Evolutionary conservation across 495 filamentous ascomycete genomes (phyloP).

Genomic region (Hypoxylon subgilvum): DNA sequence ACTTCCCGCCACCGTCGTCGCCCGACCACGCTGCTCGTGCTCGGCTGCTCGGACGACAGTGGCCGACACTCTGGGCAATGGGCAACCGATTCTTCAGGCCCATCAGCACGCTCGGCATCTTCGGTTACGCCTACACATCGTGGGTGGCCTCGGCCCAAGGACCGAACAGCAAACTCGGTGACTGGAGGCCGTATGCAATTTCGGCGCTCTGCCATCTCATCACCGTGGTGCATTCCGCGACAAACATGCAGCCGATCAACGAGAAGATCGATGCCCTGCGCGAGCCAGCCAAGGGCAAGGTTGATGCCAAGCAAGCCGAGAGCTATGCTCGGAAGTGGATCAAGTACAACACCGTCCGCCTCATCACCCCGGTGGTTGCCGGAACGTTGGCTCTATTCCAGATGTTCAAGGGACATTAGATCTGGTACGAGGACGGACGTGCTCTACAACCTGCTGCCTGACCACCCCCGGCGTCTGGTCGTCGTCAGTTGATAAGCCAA

Average conservation of each 20-base stretch:
- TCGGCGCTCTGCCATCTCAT: slow-evolving; percentile 50
- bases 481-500: no score
- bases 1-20: slow-evolving; percentile 52
- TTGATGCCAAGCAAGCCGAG: slow-evolving; percentile 45
- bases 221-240: slow-evolving; percentile 53
- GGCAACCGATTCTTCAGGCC: slow-evolving; percentile 58
- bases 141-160: slow-evolving; percentile 34
- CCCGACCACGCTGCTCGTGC: slow-evolving; percentile 47
- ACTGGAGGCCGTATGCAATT: slow-evolving; percentile 51
- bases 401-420: slow-evolving; percentile 32
- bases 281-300: slow-evolving; percentile 37
- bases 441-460: no score
- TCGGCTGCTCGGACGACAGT: slow-evolving; percentile 52
- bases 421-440: neutral
- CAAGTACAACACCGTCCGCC: slow-evolving; percentile 44
- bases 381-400: slow-evolving; percentile 48
- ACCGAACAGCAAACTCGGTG: slow-evolving; percentile 28
- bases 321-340: slow-evolving; percentile 47
- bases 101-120: slow-evolving; percentile 53
- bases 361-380: slow-evolving; percentile 51
- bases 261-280: slow-evolving; percentile 50
- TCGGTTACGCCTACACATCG: slow-evolving; percentile 52
- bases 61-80: slow-evolving; percentile 55
- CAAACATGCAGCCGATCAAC: slow-evolving; percentile 60
- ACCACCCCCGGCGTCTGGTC: no score